Conservation (phyloP, 78 protist genomes). For the Dictyostelium purpureum region DNA sequence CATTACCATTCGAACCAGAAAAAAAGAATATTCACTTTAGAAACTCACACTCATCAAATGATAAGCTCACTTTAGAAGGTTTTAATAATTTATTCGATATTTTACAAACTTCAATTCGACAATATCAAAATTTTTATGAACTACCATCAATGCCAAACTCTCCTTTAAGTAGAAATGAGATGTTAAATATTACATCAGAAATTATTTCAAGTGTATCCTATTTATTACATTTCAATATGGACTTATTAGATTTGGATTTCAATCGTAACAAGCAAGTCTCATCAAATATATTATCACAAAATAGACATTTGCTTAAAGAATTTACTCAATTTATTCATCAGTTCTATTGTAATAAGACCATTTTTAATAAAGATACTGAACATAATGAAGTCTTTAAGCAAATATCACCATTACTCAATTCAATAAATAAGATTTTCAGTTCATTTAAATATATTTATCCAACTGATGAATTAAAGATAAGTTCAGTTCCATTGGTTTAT, state of each 20-base stretch:
- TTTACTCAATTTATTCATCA: neutral
- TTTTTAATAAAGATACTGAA: neutral
- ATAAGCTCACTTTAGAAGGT: neutral
- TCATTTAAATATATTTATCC: constrained; percentile 1
- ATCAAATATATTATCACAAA: too few species aligned
- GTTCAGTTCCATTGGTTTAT: neutral
- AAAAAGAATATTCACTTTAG: too few species aligned
- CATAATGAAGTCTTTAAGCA: neutral
- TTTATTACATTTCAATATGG: neutral
- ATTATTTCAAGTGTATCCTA: neutral
- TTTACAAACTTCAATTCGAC: neutral
- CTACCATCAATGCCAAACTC: neutral
- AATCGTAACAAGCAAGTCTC: too few species aligned
- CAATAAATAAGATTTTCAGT: neutral
- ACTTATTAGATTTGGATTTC: neutral
- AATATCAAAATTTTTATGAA: neutral
- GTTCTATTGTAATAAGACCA: neutral
- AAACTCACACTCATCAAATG: neutral
- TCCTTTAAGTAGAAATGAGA: neutral
- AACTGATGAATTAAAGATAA: neutral
- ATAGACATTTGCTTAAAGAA: neutral
- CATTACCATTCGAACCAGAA: too few species aligned
- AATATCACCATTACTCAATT: neutral
- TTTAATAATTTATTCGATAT: constrained; percentile 12
- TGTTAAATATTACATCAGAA: neutral